Evolutionary conservation across 2,329 filamentous ascomycete genomes (phyloP), one percentile per base, ranked within the genome.

Genomic region (Epichloe baconii): DNA sequence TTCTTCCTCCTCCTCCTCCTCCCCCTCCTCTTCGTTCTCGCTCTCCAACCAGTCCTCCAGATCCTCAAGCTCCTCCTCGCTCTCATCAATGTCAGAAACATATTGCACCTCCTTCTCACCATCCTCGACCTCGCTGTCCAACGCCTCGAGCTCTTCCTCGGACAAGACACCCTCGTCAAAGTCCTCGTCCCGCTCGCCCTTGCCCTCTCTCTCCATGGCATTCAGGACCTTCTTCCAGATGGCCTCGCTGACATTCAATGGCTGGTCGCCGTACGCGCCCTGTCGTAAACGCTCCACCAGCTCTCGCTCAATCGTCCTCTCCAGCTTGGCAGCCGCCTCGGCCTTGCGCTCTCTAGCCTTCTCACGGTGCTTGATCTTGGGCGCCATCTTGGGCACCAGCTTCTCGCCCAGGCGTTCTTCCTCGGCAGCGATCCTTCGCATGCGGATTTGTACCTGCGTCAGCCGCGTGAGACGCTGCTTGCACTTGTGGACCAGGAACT

Each of bases 141-240:
- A 78, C 60, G 86, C 82, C 59, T 86, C 82, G 51, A 83, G 79
- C 46, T 86, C 80, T 4, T 87, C 84, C 26, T 89, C 86, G 37
- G 86, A 82, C 58, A 87, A 83, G 56, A 94, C 82, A 10, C 90
- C 91, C 59, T 90, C 83, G 65, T 96, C 91, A 66, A 93, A 68
- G 66, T 97, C 91, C 70, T 89, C 81, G 66, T 96, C 91, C 50
- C 88, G 76, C 56, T 80, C 75, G 44, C 85, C 91, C 62, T 94
- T 83, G 53, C 91, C 90, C 60, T 85, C 85, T 59, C 86, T 79
- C 77, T 98, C 93, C 68, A 98, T 76, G 3, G 88, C 88, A 55
- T 83, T 82, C 59, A 98, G 80, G 7, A 98, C 93, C 78, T 90
- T 95, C 78, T 94, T 94, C 93, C 93, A 98, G 55, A 98, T 88